Base-by-base conservation (phyloP, 2,329 filamentous ascomycete genomes). In the Didymella keratinophila region DNA sequence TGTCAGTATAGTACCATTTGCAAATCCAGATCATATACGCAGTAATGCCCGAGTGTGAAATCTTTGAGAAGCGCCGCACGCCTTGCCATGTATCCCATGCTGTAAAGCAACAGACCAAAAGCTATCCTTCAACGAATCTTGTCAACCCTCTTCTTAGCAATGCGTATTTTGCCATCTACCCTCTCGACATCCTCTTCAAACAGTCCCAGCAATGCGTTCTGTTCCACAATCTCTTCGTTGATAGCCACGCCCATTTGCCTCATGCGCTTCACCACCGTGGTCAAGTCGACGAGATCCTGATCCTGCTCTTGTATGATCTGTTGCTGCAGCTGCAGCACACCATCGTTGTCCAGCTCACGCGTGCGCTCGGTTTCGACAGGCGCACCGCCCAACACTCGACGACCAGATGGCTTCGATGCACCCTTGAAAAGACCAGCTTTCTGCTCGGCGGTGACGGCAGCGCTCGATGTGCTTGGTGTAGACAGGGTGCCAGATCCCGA, bases 241-340 rank as follows among this genome's bases (percentile, higher is more conserved):
- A 95, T 93, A 56, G 87, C 84, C 45, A 91, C 80, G 0, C 91
- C 91, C 85, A 94, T 91, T 76, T 93, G 88, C 71, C 86, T 88
- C 79, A 94, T 89, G 58, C 89, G 80, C 46, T 87, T 80, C 45
- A 94, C 88, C 46, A 92, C 88, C 63, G 86, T 86, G 1, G 85
- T 83, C 54, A 95, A 78, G 66, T 86, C 82, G 18, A 89, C 84
- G 2, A 95, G 84, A 66, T 91, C 88, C 67, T 88, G 75, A 65
- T 95, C 91, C 71, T 96, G 91, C 64, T 90, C 87, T 52, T 82
- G 72, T 82, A 94, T 91, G 74, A 91, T 86, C 70, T 90, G 84
- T 67, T 86, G 82, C 76, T 95, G 91, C 60, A 95, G 77, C 73
- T 90, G 85, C 61, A 93, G 68, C 18, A 95, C 87, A 0, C 90